These are phyloP conservation scores for Petunia axillaris DNA, from an alignment of 257 asterid species.

Conservation along the genomic window DNA sequence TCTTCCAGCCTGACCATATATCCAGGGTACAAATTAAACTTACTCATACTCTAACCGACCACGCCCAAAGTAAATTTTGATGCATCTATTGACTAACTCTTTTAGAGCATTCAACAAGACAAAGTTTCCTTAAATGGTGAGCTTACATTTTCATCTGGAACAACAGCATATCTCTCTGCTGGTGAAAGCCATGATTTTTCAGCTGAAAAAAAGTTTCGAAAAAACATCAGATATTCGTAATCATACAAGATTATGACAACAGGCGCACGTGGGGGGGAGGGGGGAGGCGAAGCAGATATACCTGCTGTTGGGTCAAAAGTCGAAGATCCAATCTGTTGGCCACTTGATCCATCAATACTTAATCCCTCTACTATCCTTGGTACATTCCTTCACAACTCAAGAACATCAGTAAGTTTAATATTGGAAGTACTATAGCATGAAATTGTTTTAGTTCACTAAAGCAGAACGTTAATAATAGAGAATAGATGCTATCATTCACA, in stretches of 20 bases:
- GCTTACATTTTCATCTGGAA: slow-evolving; percentile 83
- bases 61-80: slow-evolving; percentile 4
- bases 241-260: too few species aligned
- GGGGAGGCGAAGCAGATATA: slow-evolving; percentile 18
- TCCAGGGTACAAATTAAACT: neutral
- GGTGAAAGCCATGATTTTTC: slow-evolving; percentile 83
- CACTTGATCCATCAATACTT: slow-evolving; percentile 82
- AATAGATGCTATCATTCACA: neutral
- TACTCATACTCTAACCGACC: neutral
- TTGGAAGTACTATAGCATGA: slow-evolving; percentile 15
- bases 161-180: slow-evolving; percentile 91
- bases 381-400: slow-evolving; percentile 53
- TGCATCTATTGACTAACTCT: neutral
- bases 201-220: slow-evolving; percentile 36
- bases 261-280: neutral
- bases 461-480: neutral
- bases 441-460: slow-evolving; percentile 20
- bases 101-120: neutral
- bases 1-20: slow-evolving; percentile 11
- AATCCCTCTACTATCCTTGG: slow-evolving; percentile 85
- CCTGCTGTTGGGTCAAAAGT: slow-evolving; percentile 70
- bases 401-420: neutral
- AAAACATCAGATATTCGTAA: neutral
- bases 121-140: neutral
- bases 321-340: slow-evolving; percentile 75